Evolutionary conservation across 2,329 filamentous ascomycete genomes (phyloP).

Genomic region (Pestalotiopsis sp.): DNA sequence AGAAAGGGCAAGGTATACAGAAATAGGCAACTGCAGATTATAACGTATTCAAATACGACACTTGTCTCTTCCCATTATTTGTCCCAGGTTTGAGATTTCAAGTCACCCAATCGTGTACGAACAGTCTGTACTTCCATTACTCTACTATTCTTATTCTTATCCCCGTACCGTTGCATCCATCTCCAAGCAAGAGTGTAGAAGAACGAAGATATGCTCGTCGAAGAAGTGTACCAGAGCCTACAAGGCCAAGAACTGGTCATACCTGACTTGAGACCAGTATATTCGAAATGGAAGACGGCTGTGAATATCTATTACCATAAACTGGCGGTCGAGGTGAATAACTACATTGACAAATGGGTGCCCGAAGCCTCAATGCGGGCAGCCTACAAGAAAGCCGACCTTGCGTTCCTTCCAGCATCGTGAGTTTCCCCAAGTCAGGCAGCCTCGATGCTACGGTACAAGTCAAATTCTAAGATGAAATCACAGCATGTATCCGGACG

Average conservation of each 20-base stretch:
- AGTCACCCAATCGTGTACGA: background rate
- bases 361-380: conserved; percentile 13
- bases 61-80: background rate
- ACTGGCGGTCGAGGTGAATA: conserved; percentile 15
- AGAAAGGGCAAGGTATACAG: background rate
- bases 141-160: background rate
- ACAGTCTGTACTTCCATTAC: background rate
- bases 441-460: background rate
- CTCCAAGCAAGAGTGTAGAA: background rate
- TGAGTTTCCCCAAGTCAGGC: conserved; percentile 5
- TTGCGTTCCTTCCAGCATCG: conserved; percentile 20
- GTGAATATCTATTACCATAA: conserved; percentile 16
- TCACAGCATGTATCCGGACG: conserved; percentile 18
- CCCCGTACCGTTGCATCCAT: background rate
- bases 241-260: conserved; percentile 13
- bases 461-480: background rate
- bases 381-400: conserved; percentile 19
- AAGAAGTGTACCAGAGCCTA: conserved; percentile 3
- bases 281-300: conserved; percentile 17
- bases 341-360: conserved; percentile 19
- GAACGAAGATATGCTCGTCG: background rate
- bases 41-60: background rate
- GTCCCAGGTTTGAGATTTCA: background rate
- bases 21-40: background rate
- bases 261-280: conserved; percentile 20